Percentiles rank a stretch among this genome's conserved stretches.
Evolutionary conservation across 129 eudicot genomes (phyloP).

Genomic region (Flaveria brownii): DNA sequence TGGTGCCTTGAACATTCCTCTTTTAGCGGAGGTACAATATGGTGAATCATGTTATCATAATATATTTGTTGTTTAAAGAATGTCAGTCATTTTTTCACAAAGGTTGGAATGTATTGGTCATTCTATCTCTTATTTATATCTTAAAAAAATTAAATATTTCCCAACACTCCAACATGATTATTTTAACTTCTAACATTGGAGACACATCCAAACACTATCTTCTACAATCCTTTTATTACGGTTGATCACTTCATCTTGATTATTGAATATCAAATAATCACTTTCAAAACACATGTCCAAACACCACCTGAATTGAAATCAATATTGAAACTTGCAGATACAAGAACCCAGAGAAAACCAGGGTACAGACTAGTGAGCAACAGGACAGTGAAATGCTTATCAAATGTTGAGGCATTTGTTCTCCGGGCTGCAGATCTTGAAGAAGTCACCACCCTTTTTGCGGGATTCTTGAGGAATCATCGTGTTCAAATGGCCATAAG

Average conservation of each 20-base stretch:
- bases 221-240: background rate
- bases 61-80: no score
- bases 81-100: no score
- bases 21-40: conserved; percentile 48
- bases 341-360: conserved; percentile 37
- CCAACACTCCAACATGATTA: no score
- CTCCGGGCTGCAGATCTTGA: conserved; percentile 71
- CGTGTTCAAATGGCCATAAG: conserved; percentile 78
- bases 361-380: conserved; percentile 55
- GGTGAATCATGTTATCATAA: background rate
- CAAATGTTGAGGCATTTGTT: conserved; percentile 80
- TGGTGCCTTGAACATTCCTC: conserved; percentile 86
- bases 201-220: background rate
- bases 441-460: conserved; percentile 67
- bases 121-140: no score
- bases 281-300: background rate
- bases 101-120: no score
- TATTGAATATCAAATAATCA: background rate
- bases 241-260: no score
- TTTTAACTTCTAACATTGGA: background rate
- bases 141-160: no score
- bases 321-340: conserved; percentile 40
- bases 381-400: conserved; percentile 57
- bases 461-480: conserved; percentile 58
- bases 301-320: background rate